Conservation (phyloP, 2,329 filamentous ascomycete species). For the Diaporthe batatas region DNA sequence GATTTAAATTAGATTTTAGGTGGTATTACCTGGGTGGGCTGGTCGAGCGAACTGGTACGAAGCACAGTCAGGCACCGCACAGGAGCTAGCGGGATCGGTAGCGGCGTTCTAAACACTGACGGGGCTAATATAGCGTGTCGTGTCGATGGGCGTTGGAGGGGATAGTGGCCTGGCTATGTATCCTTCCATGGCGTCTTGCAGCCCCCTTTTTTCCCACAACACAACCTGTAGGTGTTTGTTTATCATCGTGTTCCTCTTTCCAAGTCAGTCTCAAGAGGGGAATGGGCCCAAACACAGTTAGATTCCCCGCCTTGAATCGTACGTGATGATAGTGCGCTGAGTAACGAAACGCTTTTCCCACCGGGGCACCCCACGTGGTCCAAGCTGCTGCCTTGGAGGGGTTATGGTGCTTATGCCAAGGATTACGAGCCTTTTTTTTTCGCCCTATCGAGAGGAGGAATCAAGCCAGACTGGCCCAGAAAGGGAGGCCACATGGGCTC, state of each 20-base stretch:
- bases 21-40: not conserved
- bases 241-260: not conserved
- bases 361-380: conserved; percentile 9
- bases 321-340: conserved; percentile 12
- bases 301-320: not conserved
- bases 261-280: not conserved
- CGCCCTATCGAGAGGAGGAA: not conserved
- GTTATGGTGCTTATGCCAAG: conserved; percentile 16
- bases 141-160: too few species aligned
- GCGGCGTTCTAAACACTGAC: not conserved
- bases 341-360: conserved; percentile 1
- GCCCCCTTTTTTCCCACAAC: not conserved
- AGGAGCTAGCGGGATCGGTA: not conserved
- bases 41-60: not conserved
- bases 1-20: conserved; percentile 4
- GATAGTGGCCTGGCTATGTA: not conserved
- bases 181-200: not conserved
- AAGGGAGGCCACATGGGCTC: not conserved
- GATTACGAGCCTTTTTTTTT: conserved; percentile 1
- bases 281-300: not conserved
- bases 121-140: not conserved
- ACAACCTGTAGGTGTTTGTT: too few species aligned
- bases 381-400: conserved; percentile 15
- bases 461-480: not conserved
- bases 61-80: not conserved